Conservation (phyloP, 306 rosid genomes). For the Begonia fuchsioides region DNA sequence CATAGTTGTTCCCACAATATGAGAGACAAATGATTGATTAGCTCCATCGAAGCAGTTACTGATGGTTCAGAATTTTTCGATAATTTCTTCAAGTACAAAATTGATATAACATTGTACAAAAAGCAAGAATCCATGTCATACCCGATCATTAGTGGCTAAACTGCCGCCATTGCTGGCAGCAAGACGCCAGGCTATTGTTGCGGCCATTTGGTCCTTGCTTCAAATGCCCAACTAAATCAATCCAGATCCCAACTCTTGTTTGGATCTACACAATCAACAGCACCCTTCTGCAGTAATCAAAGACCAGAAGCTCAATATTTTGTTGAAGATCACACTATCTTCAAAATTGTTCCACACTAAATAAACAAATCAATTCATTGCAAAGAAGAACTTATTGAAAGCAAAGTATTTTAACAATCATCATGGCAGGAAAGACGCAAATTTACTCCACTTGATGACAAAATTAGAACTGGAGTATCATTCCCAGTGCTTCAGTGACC, state of each 20-base stretch:
- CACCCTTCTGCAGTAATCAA: slow-evolving; percentile 26
- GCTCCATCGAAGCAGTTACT: too few relatives aligned
- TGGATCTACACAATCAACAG: slow-evolving; percentile 47
- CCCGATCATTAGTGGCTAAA: slow-evolving; percentile 65
- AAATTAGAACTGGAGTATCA: too few relatives aligned
- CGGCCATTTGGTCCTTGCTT: slow-evolving; percentile 53
- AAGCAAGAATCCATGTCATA: slow-evolving; percentile 6
- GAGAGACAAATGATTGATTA: too few relatives aligned
- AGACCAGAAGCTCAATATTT: slow-evolving; percentile 17
- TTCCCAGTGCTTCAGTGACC: too few relatives aligned
- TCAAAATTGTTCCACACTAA: slow-evolving; percentile 2
- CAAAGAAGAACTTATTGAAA: too few relatives aligned
- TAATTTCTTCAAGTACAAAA: too few relatives aligned
- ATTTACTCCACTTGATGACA: too few relatives aligned
- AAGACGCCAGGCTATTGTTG: slow-evolving; percentile 61
- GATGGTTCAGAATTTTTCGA: too few relatives aligned
- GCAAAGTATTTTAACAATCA: too few relatives aligned
- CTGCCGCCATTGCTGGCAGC: slow-evolving; percentile 77
- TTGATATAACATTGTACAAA: too few relatives aligned
- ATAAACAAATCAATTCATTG: not conserved
- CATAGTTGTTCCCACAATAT: too few relatives aligned
- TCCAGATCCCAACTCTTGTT: slow-evolving; percentile 22
- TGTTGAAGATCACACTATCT: slow-evolving; percentile 6
- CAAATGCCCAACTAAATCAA: slow-evolving; percentile 19
- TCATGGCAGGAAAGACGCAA: too few relatives aligned